Evolutionary conservation across 345 rosid species (phyloP).

Genomic region (Microthlaspi erraticum): DNA sequence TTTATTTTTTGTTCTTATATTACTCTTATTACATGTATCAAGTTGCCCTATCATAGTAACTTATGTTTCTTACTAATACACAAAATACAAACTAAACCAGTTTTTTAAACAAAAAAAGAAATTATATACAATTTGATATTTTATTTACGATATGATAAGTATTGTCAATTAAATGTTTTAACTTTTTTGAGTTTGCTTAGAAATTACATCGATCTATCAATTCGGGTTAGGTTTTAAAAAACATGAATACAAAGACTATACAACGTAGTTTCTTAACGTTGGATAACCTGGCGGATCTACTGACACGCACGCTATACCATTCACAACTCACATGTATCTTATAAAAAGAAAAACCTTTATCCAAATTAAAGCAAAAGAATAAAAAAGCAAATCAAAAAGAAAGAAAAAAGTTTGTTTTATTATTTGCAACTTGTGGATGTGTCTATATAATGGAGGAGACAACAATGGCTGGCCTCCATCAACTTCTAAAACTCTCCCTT

Average conservation of each 20-base stretch:
- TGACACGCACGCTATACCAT: slow-evolving; percentile 30
- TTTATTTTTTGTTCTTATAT: too few relatives aligned
- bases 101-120: too few relatives aligned
- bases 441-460: slow-evolving; percentile 35
- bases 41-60: too few relatives aligned
- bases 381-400: slow-evolving; percentile 16
- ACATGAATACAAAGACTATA: neutral
- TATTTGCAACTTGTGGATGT: slow-evolving; percentile 33
- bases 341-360: slow-evolving; percentile 30
- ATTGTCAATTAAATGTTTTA: neutral
- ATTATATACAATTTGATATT: too few relatives aligned
- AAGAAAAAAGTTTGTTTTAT: neutral
- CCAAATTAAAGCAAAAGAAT: slow-evolving; percentile 35
- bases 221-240: neutral
- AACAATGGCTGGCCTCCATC: slow-evolving; percentile 39
- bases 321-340: slow-evolving; percentile 11
- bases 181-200: neutral
- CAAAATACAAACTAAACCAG: too few relatives aligned
- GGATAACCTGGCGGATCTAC: slow-evolving; percentile 38
- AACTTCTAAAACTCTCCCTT: slow-evolving; percentile 29
- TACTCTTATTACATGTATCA: too few relatives aligned
- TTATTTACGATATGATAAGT: neutral
- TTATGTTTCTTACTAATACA: too few relatives aligned
- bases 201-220: neutral
- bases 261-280: slow-evolving; percentile 29